Evolutionary conservation across 495 filamentous ascomycete genomes (phyloP).

Genomic region (Glarea lozoyensis): DNA sequence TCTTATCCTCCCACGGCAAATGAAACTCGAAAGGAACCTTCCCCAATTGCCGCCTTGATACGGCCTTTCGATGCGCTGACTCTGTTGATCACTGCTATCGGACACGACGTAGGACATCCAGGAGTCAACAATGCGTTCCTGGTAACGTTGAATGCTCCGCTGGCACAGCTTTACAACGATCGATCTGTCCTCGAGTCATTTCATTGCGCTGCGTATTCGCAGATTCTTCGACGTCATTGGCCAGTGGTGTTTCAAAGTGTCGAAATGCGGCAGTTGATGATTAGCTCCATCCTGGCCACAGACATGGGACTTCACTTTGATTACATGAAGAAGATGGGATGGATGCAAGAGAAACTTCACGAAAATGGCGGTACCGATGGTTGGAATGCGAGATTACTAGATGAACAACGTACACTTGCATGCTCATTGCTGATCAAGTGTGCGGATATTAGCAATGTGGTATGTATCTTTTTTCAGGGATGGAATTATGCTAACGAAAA

Average conservation of each 20-base stretch:
- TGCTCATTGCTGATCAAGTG: constrained; percentile 95
- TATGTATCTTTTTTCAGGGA: constrained; percentile 29
- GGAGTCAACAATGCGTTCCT: constrained; percentile 98
- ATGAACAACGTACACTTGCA: constrained; percentile 63
- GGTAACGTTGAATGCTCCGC: constrained; percentile 81
- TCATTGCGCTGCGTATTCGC: constrained; percentile 94
- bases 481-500: constrained; percentile 3
- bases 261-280: constrained; percentile 79
- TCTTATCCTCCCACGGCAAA: constrained; percentile 39
- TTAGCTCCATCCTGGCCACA: constrained; percentile 89
- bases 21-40: constrained; percentile 3
- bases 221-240: constrained; percentile 92
- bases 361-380: constrained; percentile 51
- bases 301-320: constrained; percentile 97
- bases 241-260: constrained; percentile 64
- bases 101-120: constrained; percentile 94
- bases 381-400: constrained; percentile 63
- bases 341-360: constrained; percentile 65
- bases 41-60: constrained; percentile 64
- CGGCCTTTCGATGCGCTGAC: constrained; percentile 81
- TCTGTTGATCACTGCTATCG: constrained; percentile 86
- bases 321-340: constrained; percentile 79
- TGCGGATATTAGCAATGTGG: constrained; percentile 97
- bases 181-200: constrained; percentile 95
- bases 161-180: constrained; percentile 98